phyloP scores from a whole-genome alignment of 2,329 filamentous ascomycete genomes.

The Kalmusia sp. region DNA sequence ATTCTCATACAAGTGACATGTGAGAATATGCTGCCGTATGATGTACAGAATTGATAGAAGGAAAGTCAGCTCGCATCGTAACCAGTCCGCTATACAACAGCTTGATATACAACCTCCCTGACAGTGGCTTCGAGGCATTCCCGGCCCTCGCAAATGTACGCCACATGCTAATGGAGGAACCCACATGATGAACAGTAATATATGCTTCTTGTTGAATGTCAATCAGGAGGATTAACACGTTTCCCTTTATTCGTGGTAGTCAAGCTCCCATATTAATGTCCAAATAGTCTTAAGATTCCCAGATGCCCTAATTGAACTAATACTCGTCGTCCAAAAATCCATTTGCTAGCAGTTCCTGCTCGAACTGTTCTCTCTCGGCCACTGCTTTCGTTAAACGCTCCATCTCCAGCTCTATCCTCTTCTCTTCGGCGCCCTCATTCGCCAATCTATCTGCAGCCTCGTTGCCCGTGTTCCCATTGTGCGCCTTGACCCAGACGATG shows the following conservation, averaged over 20 bases:
- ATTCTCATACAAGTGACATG: no score
- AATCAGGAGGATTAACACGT: no score
- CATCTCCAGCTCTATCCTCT: conserved; percentile 2
- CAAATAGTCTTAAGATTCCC: not conserved
- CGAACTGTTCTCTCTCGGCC: not conserved
- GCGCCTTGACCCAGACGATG: conserved; percentile 92
- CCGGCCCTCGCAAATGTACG: not conserved
- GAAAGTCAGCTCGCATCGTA: not conserved
- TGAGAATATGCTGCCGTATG: no score
- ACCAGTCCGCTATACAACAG: not conserved
- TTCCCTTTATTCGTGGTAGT: not conserved
- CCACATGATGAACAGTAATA: not conserved
- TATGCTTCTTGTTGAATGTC: not conserved
- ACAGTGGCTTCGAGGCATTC: not conserved
- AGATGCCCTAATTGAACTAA: no score
- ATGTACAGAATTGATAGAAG: not conserved
- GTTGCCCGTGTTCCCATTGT: conserved; percentile 58
- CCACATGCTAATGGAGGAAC: not conserved
- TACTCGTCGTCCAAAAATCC: not conserved
- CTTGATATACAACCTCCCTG: not conserved
- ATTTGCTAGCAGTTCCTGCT: not conserved
- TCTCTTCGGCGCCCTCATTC: conserved; percentile 8
- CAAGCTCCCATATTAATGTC: not conserved
- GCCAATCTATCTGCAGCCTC: conserved; percentile 3
- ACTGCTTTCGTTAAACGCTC: not conserved